Percentiles rank a stretch among this genome's conserved stretches.
These are phyloP conservation scores for Chamaecrista fasciculata DNA, from an alignment of 306 rosid species.

Conservation along the genomic window DNA sequence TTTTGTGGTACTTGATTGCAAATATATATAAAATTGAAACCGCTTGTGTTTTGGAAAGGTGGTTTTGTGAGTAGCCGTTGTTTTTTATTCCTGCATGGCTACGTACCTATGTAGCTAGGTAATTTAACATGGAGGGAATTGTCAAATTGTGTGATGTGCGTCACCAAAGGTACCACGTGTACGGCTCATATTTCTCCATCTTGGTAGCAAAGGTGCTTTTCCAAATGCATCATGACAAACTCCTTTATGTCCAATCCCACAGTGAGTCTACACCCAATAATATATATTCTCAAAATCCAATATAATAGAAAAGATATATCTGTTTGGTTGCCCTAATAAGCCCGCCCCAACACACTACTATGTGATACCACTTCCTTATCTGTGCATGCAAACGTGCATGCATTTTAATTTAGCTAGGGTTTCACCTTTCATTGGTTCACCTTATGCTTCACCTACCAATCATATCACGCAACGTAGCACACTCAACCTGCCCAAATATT, in stretches of 20 bases:
- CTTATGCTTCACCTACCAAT: background rate
- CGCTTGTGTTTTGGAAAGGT: constrained; percentile 23
- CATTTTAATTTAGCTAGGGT: constrained; percentile 14
- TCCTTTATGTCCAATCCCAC: constrained; percentile 57
- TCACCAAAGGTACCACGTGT: constrained; percentile 39
- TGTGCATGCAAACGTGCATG: constrained; percentile 26
- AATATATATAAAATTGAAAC: constrained; percentile 35
- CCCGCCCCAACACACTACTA: constrained; percentile 16
- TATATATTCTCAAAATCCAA: constrained; percentile 27
- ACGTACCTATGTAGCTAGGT: too few relatives aligned
- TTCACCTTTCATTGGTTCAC: constrained; percentile 8
- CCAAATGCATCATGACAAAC: constrained; percentile 55
- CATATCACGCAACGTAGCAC: background rate
- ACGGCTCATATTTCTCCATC: constrained; percentile 16
- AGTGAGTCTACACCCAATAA: constrained; percentile 17
- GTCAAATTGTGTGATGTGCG: background rate
- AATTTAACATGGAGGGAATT: constrained; percentile 20
- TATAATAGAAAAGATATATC: constrained; percentile 13
- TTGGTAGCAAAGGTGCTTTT: constrained; percentile 42
- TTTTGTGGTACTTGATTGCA: background rate
- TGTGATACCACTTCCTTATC: too few relatives aligned
- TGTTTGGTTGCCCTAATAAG: constrained; percentile 9
- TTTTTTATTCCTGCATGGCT: constrained; percentile 22
- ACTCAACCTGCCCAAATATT: too few relatives aligned
- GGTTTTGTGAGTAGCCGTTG: constrained; percentile 52